A percentile compares a stretch with the other conserved stretches of the same genome.
phyloP scores from a whole-genome alignment of 768 basidiomycete species.

The Royoungia palumana region DNA sequence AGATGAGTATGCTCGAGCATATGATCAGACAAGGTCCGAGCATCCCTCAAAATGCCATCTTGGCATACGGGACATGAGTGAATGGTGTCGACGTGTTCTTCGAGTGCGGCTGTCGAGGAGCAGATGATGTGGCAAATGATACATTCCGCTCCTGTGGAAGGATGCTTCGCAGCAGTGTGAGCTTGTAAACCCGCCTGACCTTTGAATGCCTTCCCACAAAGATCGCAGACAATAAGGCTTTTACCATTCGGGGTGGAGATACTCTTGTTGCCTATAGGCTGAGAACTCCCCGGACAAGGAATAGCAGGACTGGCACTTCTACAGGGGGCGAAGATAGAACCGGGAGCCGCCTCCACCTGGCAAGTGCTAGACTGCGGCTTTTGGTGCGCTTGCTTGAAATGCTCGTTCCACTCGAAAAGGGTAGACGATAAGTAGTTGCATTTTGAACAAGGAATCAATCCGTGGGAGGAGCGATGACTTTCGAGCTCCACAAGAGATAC shows the following conservation, averaged over 20 bases:
- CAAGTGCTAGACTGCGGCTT: background rate
- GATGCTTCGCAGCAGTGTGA: conserved; percentile 25
- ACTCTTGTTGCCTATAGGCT: conserved; percentile 9
- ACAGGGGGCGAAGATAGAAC: background rate
- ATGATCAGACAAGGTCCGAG: conserved; percentile 26
- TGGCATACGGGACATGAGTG: conserved; percentile 28
- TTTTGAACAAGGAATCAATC: conserved; percentile 24
- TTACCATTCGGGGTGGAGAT: conserved; percentile 2
- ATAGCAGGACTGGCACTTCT: conserved; percentile 15
- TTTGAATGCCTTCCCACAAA: conserved; percentile 25
- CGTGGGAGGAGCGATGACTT: conserved; percentile 18
- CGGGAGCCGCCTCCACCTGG: conserved; percentile 10
- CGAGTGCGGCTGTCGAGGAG: conserved; percentile 20
- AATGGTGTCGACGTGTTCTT: conserved; percentile 25
- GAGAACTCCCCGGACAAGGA: conserved; percentile 17
- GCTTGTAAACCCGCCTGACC: conserved; percentile 20
- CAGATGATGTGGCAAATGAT: conserved; percentile 25
- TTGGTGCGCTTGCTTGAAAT: conserved; percentile 23
- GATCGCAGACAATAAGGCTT: conserved; percentile 12
- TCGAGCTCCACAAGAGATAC: conserved; percentile 17
- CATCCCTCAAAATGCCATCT: conserved; percentile 30
- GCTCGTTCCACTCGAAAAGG: conserved; percentile 27
- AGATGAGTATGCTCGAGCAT: conserved; percentile 27
- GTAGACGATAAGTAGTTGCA: conserved; percentile 20
- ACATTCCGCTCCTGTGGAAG: conserved; percentile 14